These are phyloP conservation scores for Lactifluus subvellereus DNA, from an alignment of 768 basidiomycete species.

Conservation along the genomic window DNA sequence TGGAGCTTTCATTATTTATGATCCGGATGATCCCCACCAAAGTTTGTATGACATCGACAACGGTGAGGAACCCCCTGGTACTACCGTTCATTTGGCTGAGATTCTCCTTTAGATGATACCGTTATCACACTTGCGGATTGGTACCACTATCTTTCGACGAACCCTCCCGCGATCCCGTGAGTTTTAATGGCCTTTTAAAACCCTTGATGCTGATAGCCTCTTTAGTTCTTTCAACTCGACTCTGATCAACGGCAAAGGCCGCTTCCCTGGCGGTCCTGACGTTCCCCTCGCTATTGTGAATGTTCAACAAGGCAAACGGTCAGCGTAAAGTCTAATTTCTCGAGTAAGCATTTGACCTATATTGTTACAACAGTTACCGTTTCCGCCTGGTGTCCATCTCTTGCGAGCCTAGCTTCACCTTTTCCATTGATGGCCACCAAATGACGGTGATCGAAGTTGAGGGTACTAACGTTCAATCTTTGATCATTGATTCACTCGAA, in stretches of 20 bases:
- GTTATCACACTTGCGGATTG: constrained; percentile 46
- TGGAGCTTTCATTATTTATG: constrained; percentile 34
- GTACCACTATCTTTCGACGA: constrained; percentile 22
- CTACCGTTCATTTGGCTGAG: neutral
- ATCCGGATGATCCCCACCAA: constrained; percentile 30
- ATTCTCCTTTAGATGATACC: constrained; percentile 35
- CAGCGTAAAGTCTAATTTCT: neutral
- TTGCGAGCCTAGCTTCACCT: constrained; percentile 34
- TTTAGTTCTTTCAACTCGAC: constrained; percentile 32
- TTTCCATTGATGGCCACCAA: constrained; percentile 38
- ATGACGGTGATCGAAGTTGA: constrained; percentile 41
- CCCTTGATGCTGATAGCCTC: neutral
- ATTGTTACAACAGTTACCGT: constrained; percentile 18
- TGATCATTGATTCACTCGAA: constrained; percentile 37
- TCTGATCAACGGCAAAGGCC: constrained; percentile 47
- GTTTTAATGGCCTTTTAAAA: neutral
- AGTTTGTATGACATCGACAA: constrained; percentile 32
- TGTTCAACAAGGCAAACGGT: constrained; percentile 19
- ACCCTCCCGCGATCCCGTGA: neutral
- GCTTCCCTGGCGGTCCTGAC: constrained; percentile 29
- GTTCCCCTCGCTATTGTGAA: constrained; percentile 21
- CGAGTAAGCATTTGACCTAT: neutral
- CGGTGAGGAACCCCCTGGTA: constrained; percentile 22
- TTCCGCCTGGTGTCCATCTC: constrained; percentile 24
- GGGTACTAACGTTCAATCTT: constrained; percentile 32